These are phyloP conservation scores for Fusarium graminum DNA, from an alignment of 2,329 filamentous ascomycete genomes.

Conservation along the genomic window DNA sequence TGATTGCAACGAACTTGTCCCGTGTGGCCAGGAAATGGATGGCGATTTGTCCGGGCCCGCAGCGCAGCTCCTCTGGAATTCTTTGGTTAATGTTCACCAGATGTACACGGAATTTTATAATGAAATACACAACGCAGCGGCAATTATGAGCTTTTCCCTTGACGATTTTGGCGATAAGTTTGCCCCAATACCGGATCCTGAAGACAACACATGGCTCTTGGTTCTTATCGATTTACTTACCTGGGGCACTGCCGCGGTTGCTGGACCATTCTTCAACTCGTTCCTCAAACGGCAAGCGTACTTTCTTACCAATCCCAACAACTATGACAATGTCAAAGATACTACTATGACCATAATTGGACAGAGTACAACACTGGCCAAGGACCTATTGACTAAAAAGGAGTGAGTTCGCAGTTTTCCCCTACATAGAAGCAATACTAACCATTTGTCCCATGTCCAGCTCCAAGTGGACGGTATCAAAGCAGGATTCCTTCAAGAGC, in stretches of 20 bases:
- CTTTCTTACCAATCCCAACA: background rate
- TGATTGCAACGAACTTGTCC: no score
- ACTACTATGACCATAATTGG: background rate
- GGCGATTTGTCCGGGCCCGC: background rate
- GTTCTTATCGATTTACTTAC: background rate
- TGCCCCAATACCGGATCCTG: background rate
- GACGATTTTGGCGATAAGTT: background rate
- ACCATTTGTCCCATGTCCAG: background rate
- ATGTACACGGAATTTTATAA: background rate
- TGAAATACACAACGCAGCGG: background rate
- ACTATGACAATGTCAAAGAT: background rate
- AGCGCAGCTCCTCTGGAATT: background rate
- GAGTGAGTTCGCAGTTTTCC: background rate
- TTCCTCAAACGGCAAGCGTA: background rate
- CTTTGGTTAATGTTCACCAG: background rate
- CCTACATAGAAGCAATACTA: background rate
- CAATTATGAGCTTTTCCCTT: background rate
- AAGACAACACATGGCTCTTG: background rate
- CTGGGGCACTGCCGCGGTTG: background rate
- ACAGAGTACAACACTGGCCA: background rate
- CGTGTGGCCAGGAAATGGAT: background rate
- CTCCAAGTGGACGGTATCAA: background rate
- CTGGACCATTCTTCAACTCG: slow-evolving; percentile 1
- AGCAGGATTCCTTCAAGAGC: background rate
- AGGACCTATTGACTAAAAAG: background rate